Conservation (phyloP, 805 yeast species). For the Starmerella cellae region DNA sequence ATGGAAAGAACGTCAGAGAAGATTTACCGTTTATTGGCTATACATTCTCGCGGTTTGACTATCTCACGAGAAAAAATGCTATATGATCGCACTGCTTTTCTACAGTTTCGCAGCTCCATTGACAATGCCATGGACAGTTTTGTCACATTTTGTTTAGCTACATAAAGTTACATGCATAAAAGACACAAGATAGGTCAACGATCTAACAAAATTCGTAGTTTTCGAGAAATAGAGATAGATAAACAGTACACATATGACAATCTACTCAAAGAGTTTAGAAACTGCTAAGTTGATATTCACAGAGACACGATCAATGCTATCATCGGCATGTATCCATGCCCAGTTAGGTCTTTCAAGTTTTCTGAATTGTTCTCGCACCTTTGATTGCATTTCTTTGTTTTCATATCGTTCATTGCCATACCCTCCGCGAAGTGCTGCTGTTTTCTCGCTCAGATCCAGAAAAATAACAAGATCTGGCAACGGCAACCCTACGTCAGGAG, state of each 20-base stretch:
- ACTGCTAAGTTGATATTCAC: no score
- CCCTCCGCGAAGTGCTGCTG: conserved; percentile 45
- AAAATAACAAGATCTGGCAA: conserved; percentile 76
- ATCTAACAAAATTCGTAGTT: neutral
- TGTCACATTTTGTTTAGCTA: no score
- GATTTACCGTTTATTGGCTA: conserved; percentile 96
- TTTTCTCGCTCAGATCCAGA: conserved; percentile 43
- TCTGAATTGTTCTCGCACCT: conserved; percentile 49
- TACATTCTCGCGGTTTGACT: conserved; percentile 89
- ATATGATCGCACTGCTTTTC: no score
- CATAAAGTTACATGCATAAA: no score
- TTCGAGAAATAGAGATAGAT: no score
- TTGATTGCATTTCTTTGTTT: conserved; percentile 52
- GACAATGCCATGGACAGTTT: no score
- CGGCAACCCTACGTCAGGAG: conserved; percentile 75
- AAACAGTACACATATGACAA: no score
- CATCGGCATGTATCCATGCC: conserved; percentile 47
- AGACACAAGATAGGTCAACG: neutral
- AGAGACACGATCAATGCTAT: conserved; percentile 43
- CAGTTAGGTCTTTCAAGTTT: conserved; percentile 29
- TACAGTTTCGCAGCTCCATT: no score
- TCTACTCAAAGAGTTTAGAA: no score
- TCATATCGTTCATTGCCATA: conserved; percentile 96
- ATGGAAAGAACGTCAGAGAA: conserved; percentile 46
- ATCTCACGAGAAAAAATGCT: conserved; percentile 44